A percentile compares a stretch with the other conserved stretches of the same genome.
Conservation (phyloP, 2,329 filamentous ascomycete species). For the Grosmannia huntii region DNA sequence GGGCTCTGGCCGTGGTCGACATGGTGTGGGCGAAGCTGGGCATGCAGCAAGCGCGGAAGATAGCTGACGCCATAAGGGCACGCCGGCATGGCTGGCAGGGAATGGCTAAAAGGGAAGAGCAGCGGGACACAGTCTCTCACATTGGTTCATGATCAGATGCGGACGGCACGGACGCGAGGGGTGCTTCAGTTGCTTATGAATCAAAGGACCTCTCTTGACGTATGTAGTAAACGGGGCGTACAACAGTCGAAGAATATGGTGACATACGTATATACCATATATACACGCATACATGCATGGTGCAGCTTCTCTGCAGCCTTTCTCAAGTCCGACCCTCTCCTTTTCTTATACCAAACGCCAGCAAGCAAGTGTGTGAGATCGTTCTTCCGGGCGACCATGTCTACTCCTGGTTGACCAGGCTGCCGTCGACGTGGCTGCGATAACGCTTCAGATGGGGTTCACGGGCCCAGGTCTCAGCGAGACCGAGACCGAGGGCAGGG, state of each 20-base stretch:
- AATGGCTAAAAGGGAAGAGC: background rate
- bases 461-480: conserved; percentile 68
- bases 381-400: background rate
- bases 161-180: too few relatives aligned
- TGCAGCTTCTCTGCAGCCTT: background rate
- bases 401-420: conserved; percentile 27
- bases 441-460: conserved; percentile 35
- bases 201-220: too few relatives aligned
- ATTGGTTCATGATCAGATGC: too few relatives aligned
- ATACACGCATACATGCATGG: background rate
- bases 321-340: background rate
- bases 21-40: conserved; percentile 38
- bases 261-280: background rate
- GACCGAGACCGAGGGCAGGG: conserved; percentile 56
- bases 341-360: background rate
- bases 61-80: conserved; percentile 24
- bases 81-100: conserved; percentile 12
- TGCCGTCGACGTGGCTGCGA: conserved; percentile 41
- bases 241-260: background rate
- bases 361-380: background rate
- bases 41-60: conserved; percentile 33
- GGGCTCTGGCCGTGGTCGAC: conserved; percentile 31
- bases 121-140: background rate
- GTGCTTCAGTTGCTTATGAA: too few relatives aligned
- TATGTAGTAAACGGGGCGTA: too few relatives aligned